These are phyloP conservation scores for Marchantia polymorpha DNA, from an alignment of 225 moss, liverwort and hornwort genomes.

Conservation along the genomic window DNA sequence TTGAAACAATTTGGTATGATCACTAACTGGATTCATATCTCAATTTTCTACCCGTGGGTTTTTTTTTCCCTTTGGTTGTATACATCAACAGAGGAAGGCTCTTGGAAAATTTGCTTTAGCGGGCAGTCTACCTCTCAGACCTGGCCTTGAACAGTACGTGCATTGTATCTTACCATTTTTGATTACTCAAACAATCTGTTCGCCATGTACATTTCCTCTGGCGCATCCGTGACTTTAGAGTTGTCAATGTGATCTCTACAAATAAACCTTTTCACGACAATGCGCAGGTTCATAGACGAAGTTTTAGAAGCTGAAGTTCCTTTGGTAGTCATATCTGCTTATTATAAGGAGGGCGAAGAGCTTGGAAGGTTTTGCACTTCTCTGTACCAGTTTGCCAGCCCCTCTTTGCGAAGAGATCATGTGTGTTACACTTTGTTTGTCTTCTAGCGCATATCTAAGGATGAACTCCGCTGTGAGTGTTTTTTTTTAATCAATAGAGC, in stretches of 20 bases:
- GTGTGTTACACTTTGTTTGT: neutral
- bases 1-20: too few species aligned
- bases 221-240: neutral
- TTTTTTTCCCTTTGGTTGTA: neutral
- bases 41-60: neutral
- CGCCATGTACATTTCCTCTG: too few species aligned
- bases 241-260: neutral
- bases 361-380: conserved; percentile 68
- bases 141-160: conserved; percentile 71
- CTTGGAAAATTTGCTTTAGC: conserved; percentile 65
- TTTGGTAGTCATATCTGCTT: conserved; percentile 69
- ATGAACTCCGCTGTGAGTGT: neutral
- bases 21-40: too few species aligned
- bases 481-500: neutral
- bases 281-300: conserved; percentile 84
- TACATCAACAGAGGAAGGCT: conserved; percentile 51
- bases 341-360: conserved; percentile 73
- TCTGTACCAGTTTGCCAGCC: neutral
- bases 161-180: too few species aligned
- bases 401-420: neutral
- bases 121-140: conserved; percentile 63
- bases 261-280: neutral
- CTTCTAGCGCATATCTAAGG: neutral
- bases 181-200: too few species aligned
- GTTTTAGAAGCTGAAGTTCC: conserved; percentile 71